Evolutionary conservation across 2,329 filamentous ascomycete genomes (phyloP).

Genomic region (Penicillium hesseltinei): DNA sequence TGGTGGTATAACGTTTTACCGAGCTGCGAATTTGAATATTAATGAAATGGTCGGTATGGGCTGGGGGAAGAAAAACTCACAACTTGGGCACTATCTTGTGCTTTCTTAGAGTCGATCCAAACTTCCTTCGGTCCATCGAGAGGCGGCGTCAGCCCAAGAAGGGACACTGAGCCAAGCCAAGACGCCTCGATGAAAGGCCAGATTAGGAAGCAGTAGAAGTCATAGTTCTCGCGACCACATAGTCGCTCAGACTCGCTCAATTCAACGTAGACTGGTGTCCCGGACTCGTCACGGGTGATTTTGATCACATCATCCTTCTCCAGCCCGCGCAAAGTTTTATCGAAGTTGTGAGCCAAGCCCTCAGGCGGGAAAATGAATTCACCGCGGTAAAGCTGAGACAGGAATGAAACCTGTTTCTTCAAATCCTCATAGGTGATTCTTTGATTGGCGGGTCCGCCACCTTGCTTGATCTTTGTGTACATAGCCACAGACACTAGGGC

Average conservation of each 20-base stretch:
- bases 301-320: constrained; percentile 76
- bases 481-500: constrained; percentile 85
- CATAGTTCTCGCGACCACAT: constrained; percentile 86
- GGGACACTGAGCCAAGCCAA: constrained; percentile 85
- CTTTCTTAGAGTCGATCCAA: constrained; percentile 76
- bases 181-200: constrained; percentile 97
- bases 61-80: constrained; percentile 48
- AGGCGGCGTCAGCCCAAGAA: constrained; percentile 83
- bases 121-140: constrained; percentile 56
- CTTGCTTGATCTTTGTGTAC: constrained; percentile 87
- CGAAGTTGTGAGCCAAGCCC: constrained; percentile 74
- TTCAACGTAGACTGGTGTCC: constrained; percentile 64
- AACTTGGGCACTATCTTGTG: constrained; percentile 77
- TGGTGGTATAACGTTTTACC: constrained; percentile 98
- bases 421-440: constrained; percentile 73
- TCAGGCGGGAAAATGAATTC: constrained; percentile 97
- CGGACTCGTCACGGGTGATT: constrained; percentile 57
- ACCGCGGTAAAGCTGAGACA: constrained; percentile 89
- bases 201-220: constrained; percentile 98
- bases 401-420: constrained; percentile 76
- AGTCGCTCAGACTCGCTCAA: constrained; percentile 73
- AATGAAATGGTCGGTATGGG: not conserved
- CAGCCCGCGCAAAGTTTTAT: constrained; percentile 72
- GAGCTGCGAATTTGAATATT: constrained; percentile 53
- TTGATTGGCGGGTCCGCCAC: constrained; percentile 79